Evolutionary conservation across 352 stramenopile species (phyloP), one percentile per base, ranked within the genome.

Genomic region (Phytophthora hibernalis): DNA sequence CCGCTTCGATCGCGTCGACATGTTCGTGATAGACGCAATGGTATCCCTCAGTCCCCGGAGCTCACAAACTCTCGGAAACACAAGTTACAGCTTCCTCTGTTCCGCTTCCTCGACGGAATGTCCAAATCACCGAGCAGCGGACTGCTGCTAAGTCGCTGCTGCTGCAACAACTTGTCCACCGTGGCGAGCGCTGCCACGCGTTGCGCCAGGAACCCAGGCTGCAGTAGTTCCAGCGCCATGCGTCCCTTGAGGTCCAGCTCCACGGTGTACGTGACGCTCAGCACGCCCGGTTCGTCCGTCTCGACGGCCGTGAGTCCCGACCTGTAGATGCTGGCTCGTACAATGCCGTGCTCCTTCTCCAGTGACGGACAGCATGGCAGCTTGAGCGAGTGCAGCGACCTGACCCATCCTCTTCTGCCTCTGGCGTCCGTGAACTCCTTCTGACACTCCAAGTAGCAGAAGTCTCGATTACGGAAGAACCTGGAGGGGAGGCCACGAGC

Each of bases 361-460:
- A 91, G 61, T 10, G 77, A 72, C 31, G 80, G 82, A 54, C 77
- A 86, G 61, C 76, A 82, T 2, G 77, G 78, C 45, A 91, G 49
- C 33, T 83, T 83, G 56, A 91, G 69, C 33, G 80, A 90, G 58
- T 87, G 79, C 42, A 90, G 61, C n/a, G 65, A 75, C 11, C 79
- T 50, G 18, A 87, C 83, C 78, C 79, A 91, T 10, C 83, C 83
- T 1, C 77, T 55, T n/a, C 80, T 63, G 16, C 88, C 88, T 28
- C 70, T 56, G 1, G 77, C 60, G 52, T 95, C 87, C 4, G 65
- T 79, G 60, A 96, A 94, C 54, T 96, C 85, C 44, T 96, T 92
- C 40, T 93, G 87, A 57, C 83, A 93, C 72, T 95, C 87, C 31
- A 95, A 70, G 66, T 91, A 95, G 64, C 87, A 95, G 22, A 95